Evolutionary conservation across 2,329 filamentous ascomycete species (phyloP).

Genomic region (Fusarium fujikuroi): DNA sequence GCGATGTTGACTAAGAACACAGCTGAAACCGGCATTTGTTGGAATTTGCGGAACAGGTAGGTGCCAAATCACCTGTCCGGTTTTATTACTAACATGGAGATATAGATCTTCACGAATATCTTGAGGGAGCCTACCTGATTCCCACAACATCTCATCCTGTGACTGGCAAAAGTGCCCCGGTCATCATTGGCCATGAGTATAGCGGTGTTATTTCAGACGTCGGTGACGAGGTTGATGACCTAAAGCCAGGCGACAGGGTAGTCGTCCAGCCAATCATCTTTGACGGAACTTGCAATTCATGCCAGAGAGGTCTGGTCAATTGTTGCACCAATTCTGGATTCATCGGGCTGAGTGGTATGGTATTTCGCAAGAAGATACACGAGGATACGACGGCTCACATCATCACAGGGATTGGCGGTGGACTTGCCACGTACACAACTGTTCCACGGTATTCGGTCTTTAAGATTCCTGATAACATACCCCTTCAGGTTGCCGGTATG

Average conservation of each 20-base stretch:
- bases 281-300: neutral
- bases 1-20: neutral
- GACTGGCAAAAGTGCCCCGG: neutral
- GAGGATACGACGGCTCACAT: fast-evolving
- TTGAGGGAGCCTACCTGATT: neutral
- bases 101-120: neutral
- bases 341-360: neutral
- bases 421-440: neutral
- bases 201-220: neutral
- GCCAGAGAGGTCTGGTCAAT: neutral
- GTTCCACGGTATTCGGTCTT: neutral
- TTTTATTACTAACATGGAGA: neutral
- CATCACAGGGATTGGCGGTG: neutral
- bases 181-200: neutral
- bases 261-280: neutral
- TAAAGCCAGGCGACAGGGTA: neutral
- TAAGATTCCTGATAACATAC: neutral
- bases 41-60: neutral
- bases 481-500: neutral
- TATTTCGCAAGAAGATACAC: too few species aligned
- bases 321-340: neutral
- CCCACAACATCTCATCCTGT: neutral
- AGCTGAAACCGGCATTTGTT: neutral
- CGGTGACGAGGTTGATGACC: neutral
- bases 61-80: neutral